Conservation (phyloP, 2,329 filamentous ascomycete species). For the Xenoacremonium recifei region DNA sequence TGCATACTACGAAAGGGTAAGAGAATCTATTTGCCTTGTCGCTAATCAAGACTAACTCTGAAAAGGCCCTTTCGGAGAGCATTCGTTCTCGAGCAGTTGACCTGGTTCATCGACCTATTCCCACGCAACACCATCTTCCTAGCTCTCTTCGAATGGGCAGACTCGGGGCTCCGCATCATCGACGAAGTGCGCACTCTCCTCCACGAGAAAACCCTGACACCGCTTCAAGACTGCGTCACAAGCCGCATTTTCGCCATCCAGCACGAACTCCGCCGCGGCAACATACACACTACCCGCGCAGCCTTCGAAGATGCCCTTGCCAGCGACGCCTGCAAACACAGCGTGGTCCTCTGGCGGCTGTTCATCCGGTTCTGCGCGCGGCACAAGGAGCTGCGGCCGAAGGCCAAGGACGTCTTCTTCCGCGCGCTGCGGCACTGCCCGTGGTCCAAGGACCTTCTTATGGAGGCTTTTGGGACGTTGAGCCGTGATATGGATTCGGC, state of each 20-base stretch:
- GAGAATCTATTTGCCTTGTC: slow-evolving; percentile 13
- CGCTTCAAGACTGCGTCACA: slow-evolving; percentile 39
- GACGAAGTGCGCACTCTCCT: slow-evolving; percentile 73
- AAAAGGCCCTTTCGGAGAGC: slow-evolving; percentile 64
- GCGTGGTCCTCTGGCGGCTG: slow-evolving; percentile 45
- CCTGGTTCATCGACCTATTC: slow-evolving; percentile 60
- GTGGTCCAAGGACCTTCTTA: slow-evolving; percentile 47
- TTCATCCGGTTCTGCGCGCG: slow-evolving; percentile 49
- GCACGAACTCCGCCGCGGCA: slow-evolving; percentile 49
- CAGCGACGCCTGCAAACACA: slow-evolving; percentile 37
- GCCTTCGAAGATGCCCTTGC: slow-evolving; percentile 53
- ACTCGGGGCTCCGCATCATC: slow-evolving; percentile 68
- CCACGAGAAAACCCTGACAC: slow-evolving; percentile 46
- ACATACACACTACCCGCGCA: slow-evolving; percentile 46
- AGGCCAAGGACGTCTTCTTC: slow-evolving; percentile 48
- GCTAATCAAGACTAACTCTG: slow-evolving; percentile 13
- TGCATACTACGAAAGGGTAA: slow-evolving; percentile 61
- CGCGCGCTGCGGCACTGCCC: slow-evolving; percentile 47
- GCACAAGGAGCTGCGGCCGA: slow-evolving; percentile 36
- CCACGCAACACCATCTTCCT: slow-evolving; percentile 77
- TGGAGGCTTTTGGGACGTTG: slow-evolving; percentile 51
- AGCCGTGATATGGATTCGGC: slow-evolving; percentile 42
- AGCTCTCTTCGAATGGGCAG: slow-evolving; percentile 69
- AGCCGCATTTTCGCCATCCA: slow-evolving; percentile 49
- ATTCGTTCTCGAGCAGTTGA: slow-evolving; percentile 61